Conservation (phyloP, 441 rosid genomes). For the Melastoma candidum region DNA sequence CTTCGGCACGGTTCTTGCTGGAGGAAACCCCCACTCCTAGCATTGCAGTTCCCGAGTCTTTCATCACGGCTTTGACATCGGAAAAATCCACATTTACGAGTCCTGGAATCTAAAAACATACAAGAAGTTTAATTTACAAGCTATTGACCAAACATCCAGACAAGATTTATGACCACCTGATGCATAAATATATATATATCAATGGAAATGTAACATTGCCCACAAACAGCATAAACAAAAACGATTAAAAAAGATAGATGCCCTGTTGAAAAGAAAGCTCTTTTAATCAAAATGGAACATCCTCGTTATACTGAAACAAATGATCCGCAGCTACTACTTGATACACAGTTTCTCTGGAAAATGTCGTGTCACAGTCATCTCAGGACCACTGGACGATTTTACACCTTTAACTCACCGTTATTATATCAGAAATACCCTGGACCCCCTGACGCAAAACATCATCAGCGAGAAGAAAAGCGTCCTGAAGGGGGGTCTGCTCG, state of each 20-base stretch:
- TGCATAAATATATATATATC: background rate
- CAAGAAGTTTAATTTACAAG: background rate
- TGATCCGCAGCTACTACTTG: too few species aligned
- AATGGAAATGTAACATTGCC: too few species aligned
- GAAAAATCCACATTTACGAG: slow-evolving; percentile 96
- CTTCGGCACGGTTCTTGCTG: slow-evolving; percentile 97
- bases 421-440: slow-evolving; percentile 96
- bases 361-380: background rate
- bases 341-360: too few species aligned
- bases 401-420: slow-evolving; percentile 48
- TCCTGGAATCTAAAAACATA: slow-evolving; percentile 69
- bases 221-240: too few species aligned
- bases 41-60: slow-evolving; percentile 97
- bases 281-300: too few species aligned
- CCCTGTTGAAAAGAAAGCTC: too few species aligned
- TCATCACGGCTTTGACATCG: slow-evolving; percentile 93
- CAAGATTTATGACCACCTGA: background rate
- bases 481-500: slow-evolving; percentile 96
- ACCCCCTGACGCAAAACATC: slow-evolving; percentile 98
- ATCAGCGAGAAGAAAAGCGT: slow-evolving; percentile 97
- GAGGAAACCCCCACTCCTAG: slow-evolving; percentile 97
- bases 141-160: background rate
- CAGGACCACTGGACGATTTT: background rate
- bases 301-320: too few species aligned
- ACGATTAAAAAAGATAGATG: too few species aligned